Base-by-base conservation (phyloP, 129 eudicot genomes). In the Arctium minus region DNA sequence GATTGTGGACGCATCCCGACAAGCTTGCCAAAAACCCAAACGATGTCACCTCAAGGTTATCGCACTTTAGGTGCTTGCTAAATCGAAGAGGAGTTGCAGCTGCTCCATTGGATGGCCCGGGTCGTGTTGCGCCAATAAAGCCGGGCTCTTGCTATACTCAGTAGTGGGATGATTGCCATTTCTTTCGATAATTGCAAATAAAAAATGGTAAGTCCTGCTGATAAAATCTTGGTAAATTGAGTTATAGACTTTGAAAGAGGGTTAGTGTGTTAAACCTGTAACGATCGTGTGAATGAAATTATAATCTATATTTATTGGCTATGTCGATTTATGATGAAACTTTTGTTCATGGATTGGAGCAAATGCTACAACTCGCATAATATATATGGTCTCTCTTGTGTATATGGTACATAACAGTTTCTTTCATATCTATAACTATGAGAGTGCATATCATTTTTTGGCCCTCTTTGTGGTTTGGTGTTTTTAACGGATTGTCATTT, bases 71-170 rank as follows among this genome's bases (percentile, higher is more conserved):
- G 87, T 96, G 97, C 81, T 74, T 96, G 80, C 69, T 96, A 76
- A 93, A 93, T 85, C 97, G 90, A 85, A 91, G 99, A 87, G 99
- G 99, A 79, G 94, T 96, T 39, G 99, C 97, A 62, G 97, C 97
- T 31, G 95, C 97, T 60, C 99, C 97, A 29, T 65, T 96, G 89
- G 42, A 30, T 30, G 94, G 92, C 11, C 77, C 65, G 15, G 99
- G 99, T 31, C 88, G 97, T 27, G 87, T 12, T 7, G 88, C 89
- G 38, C 99, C 99, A 11, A 50, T 31, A 12, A 92, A 70, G 53
- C 97, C 99, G n/a, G 97, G 95, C 18, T 96, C 99, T 15, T 96
- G 97, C 83, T 91, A 87, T 70, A 15, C 10, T 31, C 97, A 91
- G 85, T 93, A 88, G 76, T 39, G 18, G 70, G 39, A 81, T 62